Evolutionary conservation across 208 protist species (phyloP).

Genomic region (Strigomonas galati): DNA sequence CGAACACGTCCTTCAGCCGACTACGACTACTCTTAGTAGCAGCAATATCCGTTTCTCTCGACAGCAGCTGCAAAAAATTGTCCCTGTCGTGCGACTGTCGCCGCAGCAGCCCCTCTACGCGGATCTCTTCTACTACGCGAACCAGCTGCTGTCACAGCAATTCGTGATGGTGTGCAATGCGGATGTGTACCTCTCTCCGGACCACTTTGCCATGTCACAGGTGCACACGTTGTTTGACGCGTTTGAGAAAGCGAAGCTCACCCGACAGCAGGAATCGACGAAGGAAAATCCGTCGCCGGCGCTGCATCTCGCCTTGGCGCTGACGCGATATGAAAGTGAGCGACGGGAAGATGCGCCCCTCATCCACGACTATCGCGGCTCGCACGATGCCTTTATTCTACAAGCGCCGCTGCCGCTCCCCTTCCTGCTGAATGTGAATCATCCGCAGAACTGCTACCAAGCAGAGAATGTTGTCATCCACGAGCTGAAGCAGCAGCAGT

Average conservation of each 20-base stretch:
- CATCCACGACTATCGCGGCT: slow-evolving; percentile 78
- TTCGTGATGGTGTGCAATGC: slow-evolving; percentile 86
- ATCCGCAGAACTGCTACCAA: slow-evolving; percentile 86
- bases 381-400: slow-evolving; percentile 84
- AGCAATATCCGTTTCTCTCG: neutral
- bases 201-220: slow-evolving; percentile 26
- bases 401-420: slow-evolving; percentile 38
- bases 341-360: slow-evolving; percentile 42
- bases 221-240: slow-evolving; percentile 41
- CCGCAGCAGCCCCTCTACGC: slow-evolving; percentile 52
- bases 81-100: slow-evolving; percentile 39
- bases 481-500: slow-evolving; percentile 58
- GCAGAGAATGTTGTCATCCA: slow-evolving; percentile 86
- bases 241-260: slow-evolving; percentile 19
- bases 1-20: slow-evolving; percentile 18
- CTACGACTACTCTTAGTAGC: neutral
- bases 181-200: slow-evolving; percentile 62
- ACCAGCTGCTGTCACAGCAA: slow-evolving; percentile 38
- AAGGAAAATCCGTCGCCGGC: neutral
- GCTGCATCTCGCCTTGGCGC: slow-evolving; percentile 40
- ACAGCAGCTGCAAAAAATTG: slow-evolving; percentile 26
- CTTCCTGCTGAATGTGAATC: slow-evolving; percentile 43
- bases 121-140: slow-evolving; percentile 72
- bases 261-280: neutral
- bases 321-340: slow-evolving; percentile 78